phyloP scores from a whole-genome alignment of 805 yeast genomes.

The Hanseniaspora taiwanica region DNA sequence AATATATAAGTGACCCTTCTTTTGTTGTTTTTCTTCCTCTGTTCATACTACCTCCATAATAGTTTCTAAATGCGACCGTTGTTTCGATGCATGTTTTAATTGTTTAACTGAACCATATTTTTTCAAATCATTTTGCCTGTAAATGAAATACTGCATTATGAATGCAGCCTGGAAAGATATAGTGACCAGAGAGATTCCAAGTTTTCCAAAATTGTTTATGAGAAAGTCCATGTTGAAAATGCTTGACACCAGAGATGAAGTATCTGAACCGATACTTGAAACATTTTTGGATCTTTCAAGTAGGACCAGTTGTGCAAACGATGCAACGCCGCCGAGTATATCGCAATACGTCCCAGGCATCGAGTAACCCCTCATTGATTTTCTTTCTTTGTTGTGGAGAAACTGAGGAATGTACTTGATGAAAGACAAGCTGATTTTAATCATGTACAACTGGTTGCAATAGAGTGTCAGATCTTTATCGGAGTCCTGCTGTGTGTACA shows the following conservation, averaged over 20 bases:
- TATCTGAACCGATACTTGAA: no score
- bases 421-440: conserved; percentile 36
- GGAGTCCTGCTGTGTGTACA: no score
- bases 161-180: conserved; percentile 26
- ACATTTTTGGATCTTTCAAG: conserved; percentile 9
- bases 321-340: conserved; percentile 25
- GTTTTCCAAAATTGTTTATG: conserved; percentile 26
- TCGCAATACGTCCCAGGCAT: conserved; percentile 36
- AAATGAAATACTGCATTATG: conserved; percentile 25
- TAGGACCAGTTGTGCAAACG: conserved; percentile 16
- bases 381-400: conserved; percentile 59
- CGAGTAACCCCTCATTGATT: conserved; percentile 77
- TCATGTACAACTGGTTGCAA: conserved; percentile 10
- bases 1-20: not conserved
- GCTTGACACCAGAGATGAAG: conserved; percentile 11
- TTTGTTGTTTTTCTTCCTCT: no score
- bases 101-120: no score
- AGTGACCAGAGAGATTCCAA: conserved; percentile 28
- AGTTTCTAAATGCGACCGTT: not conserved
- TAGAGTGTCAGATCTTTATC: not conserved
- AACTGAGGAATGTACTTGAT: conserved; percentile 69
- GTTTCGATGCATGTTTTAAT: no score
- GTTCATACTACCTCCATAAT: conserved; percentile 1
- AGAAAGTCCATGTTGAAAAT: conserved; percentile 14
- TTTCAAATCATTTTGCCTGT: not conserved